phyloP scores from a whole-genome alignment of 371 early-diverging fungal genomes.

The Mucor lusitanicus region DNA sequence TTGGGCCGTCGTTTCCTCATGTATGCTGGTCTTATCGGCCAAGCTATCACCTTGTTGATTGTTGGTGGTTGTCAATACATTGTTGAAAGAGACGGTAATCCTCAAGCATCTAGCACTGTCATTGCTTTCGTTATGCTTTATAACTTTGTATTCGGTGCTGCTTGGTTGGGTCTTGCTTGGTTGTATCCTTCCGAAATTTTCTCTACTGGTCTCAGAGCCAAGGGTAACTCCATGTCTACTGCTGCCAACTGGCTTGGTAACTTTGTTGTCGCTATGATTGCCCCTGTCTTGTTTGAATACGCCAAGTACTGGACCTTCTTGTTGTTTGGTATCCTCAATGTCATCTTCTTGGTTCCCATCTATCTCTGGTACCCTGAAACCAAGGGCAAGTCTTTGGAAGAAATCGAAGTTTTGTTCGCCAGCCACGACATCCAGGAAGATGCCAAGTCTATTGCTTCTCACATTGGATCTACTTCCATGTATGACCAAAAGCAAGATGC shows the following conservation, averaged over 20 bases:
- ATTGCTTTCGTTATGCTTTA: constrained; percentile 50
- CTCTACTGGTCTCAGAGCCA: constrained; percentile 36
- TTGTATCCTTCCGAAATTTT: constrained; percentile 66
- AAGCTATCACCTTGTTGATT: constrained; percentile 42
- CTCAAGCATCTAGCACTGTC: constrained; percentile 35
- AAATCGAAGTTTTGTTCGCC: constrained; percentile 60
- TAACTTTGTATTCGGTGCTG: constrained; percentile 57
- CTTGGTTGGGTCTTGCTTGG: constrained; percentile 61
- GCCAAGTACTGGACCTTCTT: constrained; percentile 39
- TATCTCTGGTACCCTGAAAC: constrained; percentile 57
- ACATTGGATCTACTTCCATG: constrained; percentile 32
- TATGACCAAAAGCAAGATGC: constrained; percentile 40
- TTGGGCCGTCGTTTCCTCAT: constrained; percentile 53
- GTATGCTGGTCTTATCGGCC: constrained; percentile 31
- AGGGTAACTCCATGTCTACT: constrained; percentile 58
- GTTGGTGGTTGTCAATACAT: constrained; percentile 49
- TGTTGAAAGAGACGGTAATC: constrained; percentile 23
- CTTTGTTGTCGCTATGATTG: constrained; percentile 50
- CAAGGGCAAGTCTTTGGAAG: constrained; percentile 57
- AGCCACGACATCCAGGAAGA: constrained; percentile 36
- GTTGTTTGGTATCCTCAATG: constrained; percentile 52
- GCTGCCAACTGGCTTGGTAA: constrained; percentile 73
- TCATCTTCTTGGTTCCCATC: constrained; percentile 46
- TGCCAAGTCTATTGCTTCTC: constrained; percentile 38
- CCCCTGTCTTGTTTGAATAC: constrained; percentile 45